Evolutionary conservation across 805 yeast species (phyloP).

Genomic region (Hanseniaspora mollemarum): DNA sequence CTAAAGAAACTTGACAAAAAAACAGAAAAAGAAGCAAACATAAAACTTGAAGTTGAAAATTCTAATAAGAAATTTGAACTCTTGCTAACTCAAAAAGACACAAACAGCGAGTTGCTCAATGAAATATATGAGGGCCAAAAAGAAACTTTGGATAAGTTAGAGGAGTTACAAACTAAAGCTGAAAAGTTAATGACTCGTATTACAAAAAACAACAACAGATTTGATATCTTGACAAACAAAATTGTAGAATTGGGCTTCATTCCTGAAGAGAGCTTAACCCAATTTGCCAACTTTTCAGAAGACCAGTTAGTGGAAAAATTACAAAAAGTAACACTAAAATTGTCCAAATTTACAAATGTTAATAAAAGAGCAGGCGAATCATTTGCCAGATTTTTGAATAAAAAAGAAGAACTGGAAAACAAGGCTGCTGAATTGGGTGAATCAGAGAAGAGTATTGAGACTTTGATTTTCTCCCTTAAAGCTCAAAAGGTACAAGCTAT

Average conservation of each 20-base stretch:
- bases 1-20: constrained; percentile 21
- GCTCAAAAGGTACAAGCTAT: constrained; percentile 76
- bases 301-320: constrained; percentile 44
- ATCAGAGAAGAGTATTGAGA: constrained; percentile 62
- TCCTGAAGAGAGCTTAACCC: constrained; percentile 69
- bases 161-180: constrained; percentile 47
- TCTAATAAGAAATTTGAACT: constrained; percentile 24
- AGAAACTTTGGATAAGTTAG: constrained; percentile 43
- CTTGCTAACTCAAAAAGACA: constrained; percentile 24
- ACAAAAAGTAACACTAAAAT: constrained; percentile 42
- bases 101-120: constrained; percentile 32
- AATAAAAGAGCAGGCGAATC: constrained; percentile 87
- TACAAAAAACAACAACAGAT: constrained; percentile 45
- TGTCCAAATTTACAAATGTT: constrained; percentile 60
- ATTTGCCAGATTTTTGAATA: constrained; percentile 56
- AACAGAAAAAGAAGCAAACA: constrained; percentile 18
- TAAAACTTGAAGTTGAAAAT: constrained; percentile 26
- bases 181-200: constrained; percentile 57
- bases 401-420: constrained; percentile 51
- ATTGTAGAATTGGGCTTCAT: constrained; percentile 78
- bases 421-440: constrained; percentile 59
- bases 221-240: constrained; percentile 60
- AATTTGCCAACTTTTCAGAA: constrained; percentile 37
- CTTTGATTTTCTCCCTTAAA: constrained; percentile 56
- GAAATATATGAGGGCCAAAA: constrained; percentile 50